Conservation (phyloP, 805 yeast genomes). For the Pichia eremophila region DNA sequence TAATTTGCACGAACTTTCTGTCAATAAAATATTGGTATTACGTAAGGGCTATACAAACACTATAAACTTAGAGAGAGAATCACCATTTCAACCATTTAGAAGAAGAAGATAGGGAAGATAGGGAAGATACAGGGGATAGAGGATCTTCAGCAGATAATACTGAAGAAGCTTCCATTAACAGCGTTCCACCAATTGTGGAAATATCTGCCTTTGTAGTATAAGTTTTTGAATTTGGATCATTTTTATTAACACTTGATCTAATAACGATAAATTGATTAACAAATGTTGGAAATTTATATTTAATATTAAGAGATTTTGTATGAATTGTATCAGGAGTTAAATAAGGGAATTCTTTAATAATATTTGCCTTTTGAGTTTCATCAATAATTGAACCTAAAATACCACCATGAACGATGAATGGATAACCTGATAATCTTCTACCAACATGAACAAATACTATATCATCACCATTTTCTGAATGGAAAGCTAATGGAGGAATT, state of each 20-base stretch:
- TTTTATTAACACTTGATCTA: constrained; percentile 34
- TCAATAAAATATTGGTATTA: not conserved
- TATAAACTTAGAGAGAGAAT: too few relatives aligned
- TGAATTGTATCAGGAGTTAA: constrained; percentile 21
- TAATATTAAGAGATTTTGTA: constrained; percentile 38
- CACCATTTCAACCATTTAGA: not conserved
- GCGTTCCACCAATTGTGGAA: constrained; percentile 41
- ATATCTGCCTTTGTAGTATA: constrained; percentile 42
- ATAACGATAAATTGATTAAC: constrained; percentile 71
- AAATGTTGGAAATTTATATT: constrained; percentile 63
- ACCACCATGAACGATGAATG: constrained; percentile 85
- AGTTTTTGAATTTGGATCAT: constrained; percentile 24
- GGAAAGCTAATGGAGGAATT: constrained; percentile 61
- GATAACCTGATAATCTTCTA: constrained; percentile 72
- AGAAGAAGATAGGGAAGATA: not conserved
- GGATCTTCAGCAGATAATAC: not conserved
- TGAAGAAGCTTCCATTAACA: constrained; percentile 51
- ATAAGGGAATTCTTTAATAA: constrained; percentile 18
- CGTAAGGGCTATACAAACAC: not conserved
- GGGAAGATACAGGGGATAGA: not conserved
- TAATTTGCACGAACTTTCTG: not conserved
- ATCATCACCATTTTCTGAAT: constrained; percentile 47
- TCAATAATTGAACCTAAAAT: constrained; percentile 72
- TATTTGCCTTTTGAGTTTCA: constrained; percentile 48
- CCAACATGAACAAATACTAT: constrained; percentile 71